Percentiles rank a stretch among this genome's conserved stretches.
These are phyloP conservation scores for Aspergillus amoenus DNA, from an alignment of 2,329 filamentous ascomycete species.

Conservation along the genomic window DNA sequence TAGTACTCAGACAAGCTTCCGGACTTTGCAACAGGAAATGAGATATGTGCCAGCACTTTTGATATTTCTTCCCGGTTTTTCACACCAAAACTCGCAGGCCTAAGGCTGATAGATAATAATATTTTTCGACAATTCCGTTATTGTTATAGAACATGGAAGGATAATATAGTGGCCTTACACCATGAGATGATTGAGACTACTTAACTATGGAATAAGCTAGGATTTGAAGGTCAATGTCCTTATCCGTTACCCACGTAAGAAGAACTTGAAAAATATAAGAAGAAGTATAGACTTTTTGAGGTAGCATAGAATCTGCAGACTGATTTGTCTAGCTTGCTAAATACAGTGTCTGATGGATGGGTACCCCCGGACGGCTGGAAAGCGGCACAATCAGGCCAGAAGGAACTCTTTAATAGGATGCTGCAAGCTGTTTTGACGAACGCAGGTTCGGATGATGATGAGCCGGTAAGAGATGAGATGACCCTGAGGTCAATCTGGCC, in stretches of 20 bases:
- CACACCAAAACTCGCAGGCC: constrained; percentile 28
- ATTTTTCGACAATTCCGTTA: constrained; percentile 42
- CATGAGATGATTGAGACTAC: constrained; percentile 44
- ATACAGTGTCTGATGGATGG: constrained; percentile 36
- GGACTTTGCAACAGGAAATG: constrained; percentile 39
- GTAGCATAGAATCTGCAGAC: constrained; percentile 31
- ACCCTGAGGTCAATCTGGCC: constrained; percentile 38
- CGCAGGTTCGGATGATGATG: constrained; percentile 30
- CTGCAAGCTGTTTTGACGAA: constrained; percentile 31
- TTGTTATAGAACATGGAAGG: constrained; percentile 42
- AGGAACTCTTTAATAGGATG: constrained; percentile 32
- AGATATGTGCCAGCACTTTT: constrained; percentile 35
- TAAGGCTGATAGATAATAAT: constrained; percentile 36
- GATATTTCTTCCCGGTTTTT: constrained; percentile 31
- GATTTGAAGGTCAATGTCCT: constrained; percentile 35
- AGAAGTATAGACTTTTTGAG: constrained; percentile 34
- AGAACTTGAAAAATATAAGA: constrained; percentile 28
- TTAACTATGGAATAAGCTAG: constrained; percentile 38
- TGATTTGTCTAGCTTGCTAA: constrained; percentile 30
- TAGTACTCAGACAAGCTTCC: constrained; percentile 39
- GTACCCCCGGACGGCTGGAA: constrained; percentile 36
- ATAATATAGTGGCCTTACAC: constrained; percentile 39
- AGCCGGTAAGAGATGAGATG: constrained; percentile 33
- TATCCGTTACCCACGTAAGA: constrained; percentile 28
- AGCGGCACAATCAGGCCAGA: constrained; percentile 28